phyloP scores from a whole-genome alignment of 2,329 filamentous ascomycete genomes.

The Aureobasidium sp. region DNA sequence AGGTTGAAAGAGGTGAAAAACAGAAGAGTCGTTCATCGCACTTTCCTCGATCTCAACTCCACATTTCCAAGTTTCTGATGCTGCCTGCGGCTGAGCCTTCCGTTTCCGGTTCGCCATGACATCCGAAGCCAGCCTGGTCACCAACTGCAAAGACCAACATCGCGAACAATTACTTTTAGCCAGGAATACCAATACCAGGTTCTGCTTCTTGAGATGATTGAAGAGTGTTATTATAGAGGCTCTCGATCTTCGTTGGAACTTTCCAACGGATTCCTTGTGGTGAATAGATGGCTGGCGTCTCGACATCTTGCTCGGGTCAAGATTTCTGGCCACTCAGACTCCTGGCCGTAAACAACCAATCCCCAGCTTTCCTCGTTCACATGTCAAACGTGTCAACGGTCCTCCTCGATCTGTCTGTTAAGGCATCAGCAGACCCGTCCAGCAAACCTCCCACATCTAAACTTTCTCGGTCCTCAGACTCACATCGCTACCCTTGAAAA shows the following conservation, averaged over 20 bases:
- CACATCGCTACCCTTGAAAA: neutral
- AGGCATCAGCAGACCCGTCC: neutral
- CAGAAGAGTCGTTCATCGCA: neutral
- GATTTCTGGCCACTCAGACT: neutral
- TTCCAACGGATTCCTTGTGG: neutral
- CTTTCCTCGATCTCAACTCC: neutral
- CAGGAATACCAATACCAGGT: too few species aligned
- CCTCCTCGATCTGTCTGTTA: neutral
- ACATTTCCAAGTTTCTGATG: neutral
- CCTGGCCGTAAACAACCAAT: neutral
- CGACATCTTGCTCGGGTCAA: neutral
- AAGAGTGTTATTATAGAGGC: too few species aligned
- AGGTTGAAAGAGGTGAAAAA: neutral
- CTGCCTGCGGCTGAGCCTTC: neutral
- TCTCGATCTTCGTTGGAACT: too few species aligned
- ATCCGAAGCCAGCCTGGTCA: neutral
- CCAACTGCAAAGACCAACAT: neutral
- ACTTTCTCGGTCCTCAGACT: neutral
- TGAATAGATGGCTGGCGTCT: neutral
- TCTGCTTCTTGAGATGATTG: too few species aligned
- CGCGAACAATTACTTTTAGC: neutral
- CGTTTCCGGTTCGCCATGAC: conserved; percentile 2
- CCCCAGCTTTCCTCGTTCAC: neutral
- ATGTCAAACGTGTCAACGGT: neutral
- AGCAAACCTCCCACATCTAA: neutral